Base-by-base conservation (phyloP, 1,284 basidiomycete species). In the Leccinum angustisporum region DNA sequence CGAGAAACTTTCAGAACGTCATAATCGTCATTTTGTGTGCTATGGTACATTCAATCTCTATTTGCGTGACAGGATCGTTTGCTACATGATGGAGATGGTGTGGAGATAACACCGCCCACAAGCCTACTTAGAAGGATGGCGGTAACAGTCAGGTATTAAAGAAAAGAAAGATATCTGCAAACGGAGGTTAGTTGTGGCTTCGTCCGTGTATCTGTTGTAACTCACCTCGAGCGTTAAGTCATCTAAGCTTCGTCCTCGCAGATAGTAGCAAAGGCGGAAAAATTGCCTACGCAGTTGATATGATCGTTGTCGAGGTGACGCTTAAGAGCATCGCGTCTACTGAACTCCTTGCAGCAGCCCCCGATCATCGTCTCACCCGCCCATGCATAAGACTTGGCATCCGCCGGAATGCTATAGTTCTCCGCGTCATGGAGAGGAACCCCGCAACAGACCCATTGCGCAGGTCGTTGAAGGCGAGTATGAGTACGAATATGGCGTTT, bases 401-500 rank as follows among this genome's bases (percentile, higher is more conserved):
- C 70, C 6, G 58, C 59, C 1, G 72, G 63, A 34, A 80, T 51
- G 5, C 57, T 63, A 40, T 75, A 77, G 10, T 65, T 56, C 9
- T 68, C 54, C 13, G 75, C 77, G 1, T 81, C 75, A 46, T 73
- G 68, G 1, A 78, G 31, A 5, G 70, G 73, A 14, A 85, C 75
- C 2, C 84, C 85, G 53, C 72, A 75, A 57, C 75, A 77, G 6
- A 77, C 63, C 75, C 75, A 76, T 34, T 70, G 67, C 4, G 67
- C 67, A 21, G 70, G 74, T 14, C 72, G 69, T 27, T 66, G 61
- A 33, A 66, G 65, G 54, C 79, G 78, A 33, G 77, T 74, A 61
- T 86, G 85, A 0, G 84, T 83, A 31, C 70, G 72, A 34, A 85
- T 67, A 67, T 86, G 85, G 16, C 85, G 79, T 67, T 77, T 78